Evolutionary conservation across 345 rosid genomes (phyloP).

Genomic region (Toxicodendron radicans): DNA sequence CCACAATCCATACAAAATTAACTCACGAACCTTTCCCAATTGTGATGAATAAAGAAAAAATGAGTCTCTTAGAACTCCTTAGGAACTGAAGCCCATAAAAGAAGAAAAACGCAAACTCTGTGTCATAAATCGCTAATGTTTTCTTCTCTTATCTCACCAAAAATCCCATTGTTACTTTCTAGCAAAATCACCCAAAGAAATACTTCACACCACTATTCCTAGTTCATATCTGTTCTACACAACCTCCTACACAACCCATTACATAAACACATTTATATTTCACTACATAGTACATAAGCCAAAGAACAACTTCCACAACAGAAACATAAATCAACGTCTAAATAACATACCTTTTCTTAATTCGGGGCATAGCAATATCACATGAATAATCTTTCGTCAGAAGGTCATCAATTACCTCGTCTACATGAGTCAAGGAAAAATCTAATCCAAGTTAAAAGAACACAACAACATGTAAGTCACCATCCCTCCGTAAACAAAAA

Average conservation of each 20-base stretch:
- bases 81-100: no score
- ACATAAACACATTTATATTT: background rate
- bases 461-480: background rate
- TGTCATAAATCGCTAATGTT: no score
- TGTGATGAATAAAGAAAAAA: no score
- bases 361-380: slow-evolving; percentile 82
- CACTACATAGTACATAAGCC: background rate
- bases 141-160: no score
- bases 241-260: background rate
- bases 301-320: background rate
- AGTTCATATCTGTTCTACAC: background rate
- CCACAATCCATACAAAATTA: no score
- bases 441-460: slow-evolving; percentile 32
- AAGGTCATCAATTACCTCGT: slow-evolving; percentile 85
- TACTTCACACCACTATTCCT: background rate
- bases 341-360: slow-evolving; percentile 69
- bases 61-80: no score
- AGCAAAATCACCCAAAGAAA: background rate
- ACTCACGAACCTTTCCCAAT: no score
- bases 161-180: no score
- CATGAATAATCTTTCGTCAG: slow-evolving; percentile 83
- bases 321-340: background rate
- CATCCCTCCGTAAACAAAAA: background rate
- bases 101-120: no score
- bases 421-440: slow-evolving; percentile 71